phyloP scores from a whole-genome alignment of 306 rosid species.

The cucumber (Cucumis sativus) region DNA sequence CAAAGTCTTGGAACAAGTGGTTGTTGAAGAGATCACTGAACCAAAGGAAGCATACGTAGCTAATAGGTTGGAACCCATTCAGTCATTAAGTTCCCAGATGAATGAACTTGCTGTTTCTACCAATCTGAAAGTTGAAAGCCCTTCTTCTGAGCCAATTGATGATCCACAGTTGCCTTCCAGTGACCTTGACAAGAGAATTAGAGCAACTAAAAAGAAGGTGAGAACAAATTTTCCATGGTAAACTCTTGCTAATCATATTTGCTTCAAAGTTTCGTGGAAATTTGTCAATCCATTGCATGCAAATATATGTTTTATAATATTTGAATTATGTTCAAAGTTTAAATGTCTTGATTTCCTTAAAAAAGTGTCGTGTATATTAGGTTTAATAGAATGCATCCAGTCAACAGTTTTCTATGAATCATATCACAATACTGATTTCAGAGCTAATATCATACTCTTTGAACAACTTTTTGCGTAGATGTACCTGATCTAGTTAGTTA shows the following conservation, averaged over 20 bases:
- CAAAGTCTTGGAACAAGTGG: constrained; percentile 24
- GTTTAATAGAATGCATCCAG: neutral
- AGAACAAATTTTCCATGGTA: neutral
- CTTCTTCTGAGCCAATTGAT: constrained; percentile 32
- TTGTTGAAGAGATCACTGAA: constrained; percentile 23
- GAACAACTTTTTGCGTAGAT: no score
- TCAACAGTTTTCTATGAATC: neutral
- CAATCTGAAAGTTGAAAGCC: constrained; percentile 24
- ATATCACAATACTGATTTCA: neutral
- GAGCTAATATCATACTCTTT: neutral
- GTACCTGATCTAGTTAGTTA: neutral
- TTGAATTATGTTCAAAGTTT: neutral
- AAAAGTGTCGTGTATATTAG: neutral
- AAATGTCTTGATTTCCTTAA: neutral
- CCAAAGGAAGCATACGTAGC: constrained; percentile 17
- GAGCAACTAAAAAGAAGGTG: constrained; percentile 85
- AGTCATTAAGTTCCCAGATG: constrained; percentile 41
- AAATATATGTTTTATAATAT: neutral
- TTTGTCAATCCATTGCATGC: neutral
- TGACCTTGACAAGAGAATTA: constrained; percentile 69
- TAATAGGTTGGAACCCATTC: constrained; percentile 19
- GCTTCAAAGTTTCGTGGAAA: neutral
- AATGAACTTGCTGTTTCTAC: constrained; percentile 51
- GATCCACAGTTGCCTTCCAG: constrained; percentile 28
- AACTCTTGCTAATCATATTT: neutral